A percentile compares a stretch with the other conserved stretches of the same genome.
phyloP scores from a whole-genome alignment of 1,284 basidiomycete species.

The Ceratobasidium sp. region DNA sequence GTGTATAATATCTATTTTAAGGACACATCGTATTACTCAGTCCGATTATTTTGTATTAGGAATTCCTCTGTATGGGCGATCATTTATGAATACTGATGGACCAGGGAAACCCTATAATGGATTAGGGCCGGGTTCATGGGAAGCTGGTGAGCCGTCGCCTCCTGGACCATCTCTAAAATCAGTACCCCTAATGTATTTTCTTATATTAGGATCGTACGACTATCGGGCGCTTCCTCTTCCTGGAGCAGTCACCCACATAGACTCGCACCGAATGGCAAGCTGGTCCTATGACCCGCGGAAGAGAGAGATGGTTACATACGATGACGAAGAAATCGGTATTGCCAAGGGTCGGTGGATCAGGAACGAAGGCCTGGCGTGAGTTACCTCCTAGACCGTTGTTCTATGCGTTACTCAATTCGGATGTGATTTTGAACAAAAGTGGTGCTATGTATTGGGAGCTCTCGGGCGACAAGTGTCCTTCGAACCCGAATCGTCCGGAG shows the following conservation, averaged over 20 bases:
- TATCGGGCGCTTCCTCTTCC: slow-evolving; percentile 78
- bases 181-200: background rate
- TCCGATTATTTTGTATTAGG: slow-evolving; percentile 49
- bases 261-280: slow-evolving; percentile 65
- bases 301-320: slow-evolving; percentile 80
- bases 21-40: too few relatives aligned
- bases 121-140: slow-evolving; percentile 74
- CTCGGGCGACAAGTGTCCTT: slow-evolving; percentile 73
- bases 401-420: slow-evolving; percentile 33
- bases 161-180: too few relatives aligned
- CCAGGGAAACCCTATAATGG: slow-evolving; percentile 80
- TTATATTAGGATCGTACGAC: slow-evolving; percentile 59
- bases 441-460: slow-evolving; percentile 72
- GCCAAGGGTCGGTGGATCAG: slow-evolving; percentile 79
- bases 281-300: slow-evolving; percentile 73
- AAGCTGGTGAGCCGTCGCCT: slow-evolving; percentile 60
- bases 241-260: slow-evolving; percentile 64
- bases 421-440: slow-evolving; percentile 7
- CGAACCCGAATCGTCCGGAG: slow-evolving; percentile 57
- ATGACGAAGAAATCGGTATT: slow-evolving; percentile 68
- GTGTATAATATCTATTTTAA: slow-evolving; percentile 43
- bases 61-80: slow-evolving; percentile 88
- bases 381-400: slow-evolving; percentile 61
- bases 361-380: slow-evolving; percentile 71
- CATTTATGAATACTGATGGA: slow-evolving; percentile 85